Base-by-base conservation (phyloP, 2,329 filamentous ascomycete genomes). In the Xylaria sp. region DNA sequence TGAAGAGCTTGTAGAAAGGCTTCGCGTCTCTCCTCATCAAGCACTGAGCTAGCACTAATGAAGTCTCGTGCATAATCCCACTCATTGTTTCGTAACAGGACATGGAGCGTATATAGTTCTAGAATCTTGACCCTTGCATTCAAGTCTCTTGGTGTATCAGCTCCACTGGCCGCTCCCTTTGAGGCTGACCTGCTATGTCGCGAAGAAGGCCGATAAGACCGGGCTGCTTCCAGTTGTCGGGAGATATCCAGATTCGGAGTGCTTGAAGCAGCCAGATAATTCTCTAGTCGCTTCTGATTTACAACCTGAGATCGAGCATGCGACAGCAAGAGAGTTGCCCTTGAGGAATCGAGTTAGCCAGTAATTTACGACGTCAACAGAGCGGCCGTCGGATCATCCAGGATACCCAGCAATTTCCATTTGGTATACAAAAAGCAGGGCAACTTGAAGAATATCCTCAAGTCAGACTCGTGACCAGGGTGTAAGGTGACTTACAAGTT, bases 11-110 rank as follows among this genome's bases (percentile, higher is more conserved):
- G 91, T 18, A 97, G 82, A 79, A 98, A 98, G 0, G 93, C 91
- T 75, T 98, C 94, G 71, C 93, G 90, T 54, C 93, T 89, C 82
- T 98, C 96, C 62, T 98, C 95, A 79, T 98, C 95, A 1, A 99
- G 86, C 31, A 97, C 89, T 56, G 95, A 90, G 79, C 91, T 96
- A 77, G 94, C 89, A 76, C 87, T 89, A 77, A 98, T 97, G 80
- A 98, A 98, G 75, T 97, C 93, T 69, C 90, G 89, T 3, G 96
- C 94, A 76, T 98, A 98, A 67, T 97, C 93, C 96, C 96, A 99
- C 82, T 98, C 94, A 65, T 93, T 90, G 75, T 98, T 98, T 63
- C 94, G 88, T 5, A 95, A 90, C n/a, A 99, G 88, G 8, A 98
- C 93, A 78, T 99, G 96, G 4, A 99, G 87, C 0, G 94, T 97